Percentiles rank a stretch among this genome's conserved stretches.
Evolutionary conservation across 2,329 filamentous ascomycete species (phyloP).

Genomic region (Coniochaeta sp.): DNA sequence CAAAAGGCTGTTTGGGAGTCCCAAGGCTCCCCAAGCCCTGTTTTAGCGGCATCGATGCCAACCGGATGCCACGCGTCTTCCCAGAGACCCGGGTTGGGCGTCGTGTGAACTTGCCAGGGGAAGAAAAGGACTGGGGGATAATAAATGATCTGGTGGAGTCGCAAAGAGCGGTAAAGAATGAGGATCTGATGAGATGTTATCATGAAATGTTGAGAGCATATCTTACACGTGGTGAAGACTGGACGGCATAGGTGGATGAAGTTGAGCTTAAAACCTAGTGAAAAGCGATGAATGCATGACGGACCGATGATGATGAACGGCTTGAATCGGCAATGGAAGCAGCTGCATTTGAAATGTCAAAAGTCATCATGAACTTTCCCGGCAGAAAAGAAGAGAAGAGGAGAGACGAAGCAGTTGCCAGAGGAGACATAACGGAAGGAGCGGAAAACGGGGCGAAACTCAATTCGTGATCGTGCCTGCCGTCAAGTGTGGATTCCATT

Average conservation of each 20-base stretch:
- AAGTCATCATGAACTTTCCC: no score
- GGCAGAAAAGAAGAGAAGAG: no score
- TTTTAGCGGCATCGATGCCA: slow-evolving; percentile 1
- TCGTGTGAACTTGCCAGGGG: neutral
- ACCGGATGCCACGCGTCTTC: no score
- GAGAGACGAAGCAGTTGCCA: no score
- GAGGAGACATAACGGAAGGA: no score
- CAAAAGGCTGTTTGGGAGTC: neutral
- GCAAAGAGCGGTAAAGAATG: neutral
- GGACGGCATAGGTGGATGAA: no score
- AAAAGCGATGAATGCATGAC: neutral
- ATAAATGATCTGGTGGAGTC: neutral
- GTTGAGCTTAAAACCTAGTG: no score
- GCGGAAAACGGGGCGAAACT: neutral
- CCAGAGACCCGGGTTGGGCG: neutral
- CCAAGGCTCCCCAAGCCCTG: neutral
- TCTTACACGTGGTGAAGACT: neutral
- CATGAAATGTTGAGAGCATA: neutral
- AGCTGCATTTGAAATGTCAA: neutral
- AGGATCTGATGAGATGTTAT: neutral
- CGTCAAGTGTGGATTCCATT: no score
- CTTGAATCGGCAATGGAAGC: neutral
- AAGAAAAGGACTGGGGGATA: neutral
- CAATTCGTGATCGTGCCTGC: neutral
- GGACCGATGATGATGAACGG: no score